These are phyloP conservation scores for Coix lacrymajobi DNA, from an alignment of 176 grass and related monocot species.

Conservation along the genomic window DNA sequence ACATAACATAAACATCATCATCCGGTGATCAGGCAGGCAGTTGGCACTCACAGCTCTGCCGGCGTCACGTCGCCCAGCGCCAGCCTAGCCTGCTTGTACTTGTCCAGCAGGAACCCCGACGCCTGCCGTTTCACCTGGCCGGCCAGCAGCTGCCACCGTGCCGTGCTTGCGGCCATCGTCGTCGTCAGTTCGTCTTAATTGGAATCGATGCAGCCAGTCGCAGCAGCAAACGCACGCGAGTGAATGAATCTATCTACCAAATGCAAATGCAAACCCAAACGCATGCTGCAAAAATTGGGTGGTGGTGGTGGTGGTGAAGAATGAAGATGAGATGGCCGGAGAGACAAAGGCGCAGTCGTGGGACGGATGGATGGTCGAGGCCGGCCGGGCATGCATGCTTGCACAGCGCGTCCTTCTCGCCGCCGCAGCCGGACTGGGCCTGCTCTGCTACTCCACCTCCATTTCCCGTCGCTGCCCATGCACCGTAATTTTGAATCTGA, in stretches of 20 bases:
- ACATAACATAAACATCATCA: not conserved
- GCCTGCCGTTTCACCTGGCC: slow-evolving; percentile 54
- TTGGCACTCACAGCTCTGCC: slow-evolving; percentile 41
- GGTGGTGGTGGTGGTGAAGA: not conserved
- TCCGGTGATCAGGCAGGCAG: too few relatives aligned
- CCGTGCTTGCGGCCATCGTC: slow-evolving; percentile 12
- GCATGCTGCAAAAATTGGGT: not conserved
- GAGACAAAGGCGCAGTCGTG: not conserved
- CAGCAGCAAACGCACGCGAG: not conserved
- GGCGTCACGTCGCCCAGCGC: slow-evolving; percentile 54
- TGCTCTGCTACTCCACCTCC: too few relatives aligned
- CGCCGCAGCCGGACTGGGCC: not conserved
- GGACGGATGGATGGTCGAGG: not conserved
- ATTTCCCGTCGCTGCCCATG: too few relatives aligned
- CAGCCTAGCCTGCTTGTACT: slow-evolving; percentile 64
- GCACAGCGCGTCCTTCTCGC: not conserved
- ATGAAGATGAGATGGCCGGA: not conserved
- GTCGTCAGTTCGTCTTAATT: not conserved
- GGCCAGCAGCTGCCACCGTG: slow-evolving; percentile 35
- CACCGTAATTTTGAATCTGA: too few relatives aligned
- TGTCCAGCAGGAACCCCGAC: slow-evolving; percentile 60
- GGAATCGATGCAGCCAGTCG: not conserved
- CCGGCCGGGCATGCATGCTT: not conserved
- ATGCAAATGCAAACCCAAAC: not conserved
- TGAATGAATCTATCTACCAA: not conserved